These are phyloP conservation scores for Viola odorata DNA, from an alignment of 345 rosid genomes.

Conservation along the genomic window DNA sequence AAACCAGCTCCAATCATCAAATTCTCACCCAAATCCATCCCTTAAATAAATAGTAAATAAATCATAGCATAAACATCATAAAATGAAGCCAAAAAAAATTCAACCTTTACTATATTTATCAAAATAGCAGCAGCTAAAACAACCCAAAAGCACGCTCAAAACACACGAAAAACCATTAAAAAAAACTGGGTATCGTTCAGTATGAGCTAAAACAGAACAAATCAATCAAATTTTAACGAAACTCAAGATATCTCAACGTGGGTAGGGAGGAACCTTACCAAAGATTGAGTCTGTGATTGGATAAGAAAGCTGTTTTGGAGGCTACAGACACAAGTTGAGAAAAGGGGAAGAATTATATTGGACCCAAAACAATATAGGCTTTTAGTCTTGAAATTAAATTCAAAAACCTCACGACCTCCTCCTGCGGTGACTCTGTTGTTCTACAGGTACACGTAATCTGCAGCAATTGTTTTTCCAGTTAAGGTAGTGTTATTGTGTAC, in stretches of 20 bases:
- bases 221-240: neutral
- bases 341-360: constrained; percentile 6
- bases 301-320: constrained; percentile 8
- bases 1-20: neutral
- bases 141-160: neutral
- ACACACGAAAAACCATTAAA: neutral
- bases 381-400: constrained; percentile 11
- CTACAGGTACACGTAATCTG: no score
- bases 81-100: no score
- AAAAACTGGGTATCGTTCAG: neutral
- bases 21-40: neutral
- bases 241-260: no score
- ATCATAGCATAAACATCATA: neutral
- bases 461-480: no score
- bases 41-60: neutral
- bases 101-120: neutral
- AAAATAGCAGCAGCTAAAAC: neutral
- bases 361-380: neutral
- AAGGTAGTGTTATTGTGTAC: no score
- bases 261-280: no score
- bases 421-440: no score
- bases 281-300: constrained; percentile 8
- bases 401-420: neutral
- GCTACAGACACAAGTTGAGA: neutral
- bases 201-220: neutral